Conservation (phyloP, 225 moss, liverwort and hornwort species). For the Sphagnum tenellum region DNA sequence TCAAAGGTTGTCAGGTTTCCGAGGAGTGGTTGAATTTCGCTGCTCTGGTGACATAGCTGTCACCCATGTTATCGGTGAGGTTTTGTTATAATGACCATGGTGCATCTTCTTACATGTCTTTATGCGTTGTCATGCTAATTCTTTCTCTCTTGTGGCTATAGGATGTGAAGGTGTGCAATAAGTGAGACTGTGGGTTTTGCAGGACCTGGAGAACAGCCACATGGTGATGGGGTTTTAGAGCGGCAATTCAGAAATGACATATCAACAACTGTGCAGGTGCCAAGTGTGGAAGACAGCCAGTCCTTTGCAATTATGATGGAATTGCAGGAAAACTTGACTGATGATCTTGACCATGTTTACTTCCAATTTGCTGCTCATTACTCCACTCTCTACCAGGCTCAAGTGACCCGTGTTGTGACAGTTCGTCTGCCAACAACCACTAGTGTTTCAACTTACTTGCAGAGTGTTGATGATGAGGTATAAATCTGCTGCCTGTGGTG, state of each 20-base stretch:
- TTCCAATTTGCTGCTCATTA: conserved; percentile 88
- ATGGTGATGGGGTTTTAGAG: conserved; percentile 50
- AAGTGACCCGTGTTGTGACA: conserved; percentile 85
- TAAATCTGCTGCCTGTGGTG: no score
- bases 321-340: conserved; percentile 67
- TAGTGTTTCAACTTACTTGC: conserved; percentile 78
- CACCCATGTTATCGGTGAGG: conserved; percentile 70
- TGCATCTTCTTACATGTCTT: no score
- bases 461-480: conserved; percentile 93
- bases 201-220: conserved; percentile 81
- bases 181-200: conserved; percentile 14
- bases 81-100: conserved; percentile 1
- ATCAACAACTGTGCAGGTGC: conserved; percentile 67
- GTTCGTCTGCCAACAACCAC: conserved; percentile 79
- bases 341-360: conserved; percentile 48
- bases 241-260: conserved; percentile 58
- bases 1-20: conserved; percentile 78
- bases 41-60: conserved; percentile 79
- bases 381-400: conserved; percentile 74
- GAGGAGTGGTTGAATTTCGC: conserved; percentile 81
- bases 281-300: conserved; percentile 92
- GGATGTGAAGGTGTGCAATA: no score
- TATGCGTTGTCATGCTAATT: no score
- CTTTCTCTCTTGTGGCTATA: no score
- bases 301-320: conserved; percentile 87